phyloP scores from a whole-genome alignment of 2,329 filamentous ascomycete species.

The Penicillium sp. region DNA sequence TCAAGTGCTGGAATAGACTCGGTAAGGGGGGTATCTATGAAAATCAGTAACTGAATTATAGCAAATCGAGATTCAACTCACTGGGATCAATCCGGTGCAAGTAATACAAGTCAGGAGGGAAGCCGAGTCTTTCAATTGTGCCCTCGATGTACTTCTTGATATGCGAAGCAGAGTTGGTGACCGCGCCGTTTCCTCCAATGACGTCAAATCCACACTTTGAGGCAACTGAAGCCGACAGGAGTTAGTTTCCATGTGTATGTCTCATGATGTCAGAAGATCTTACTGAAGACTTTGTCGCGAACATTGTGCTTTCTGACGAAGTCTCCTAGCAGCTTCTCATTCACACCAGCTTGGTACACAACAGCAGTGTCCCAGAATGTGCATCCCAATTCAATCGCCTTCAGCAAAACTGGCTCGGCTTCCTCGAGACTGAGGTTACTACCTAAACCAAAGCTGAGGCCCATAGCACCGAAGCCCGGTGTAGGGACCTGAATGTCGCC shows the following conservation, averaged over 20 bases:
- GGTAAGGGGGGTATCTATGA: slow-evolving; percentile 45
- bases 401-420: slow-evolving; percentile 51
- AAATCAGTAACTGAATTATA: background rate
- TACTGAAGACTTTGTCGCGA: slow-evolving; percentile 52
- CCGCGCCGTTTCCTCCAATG: slow-evolving; percentile 32
- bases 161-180: slow-evolving; percentile 49
- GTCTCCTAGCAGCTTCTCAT: slow-evolving; percentile 52
- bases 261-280: slow-evolving; percentile 13
- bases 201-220: slow-evolving; percentile 50
- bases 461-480: slow-evolving; percentile 54
- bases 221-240: slow-evolving; percentile 37
- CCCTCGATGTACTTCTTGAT: slow-evolving; percentile 52
- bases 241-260: background rate
- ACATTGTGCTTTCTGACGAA: slow-evolving; percentile 54
- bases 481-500: slow-evolving; percentile 39
- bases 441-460: slow-evolving; percentile 47
- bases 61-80: slow-evolving; percentile 20
- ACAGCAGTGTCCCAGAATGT: slow-evolving; percentile 52
- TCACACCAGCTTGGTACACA: slow-evolving; percentile 48
- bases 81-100: slow-evolving; percentile 49
- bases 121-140: slow-evolving; percentile 51
- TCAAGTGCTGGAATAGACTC: slow-evolving; percentile 51
- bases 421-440: slow-evolving; percentile 45
- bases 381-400: slow-evolving; percentile 50
- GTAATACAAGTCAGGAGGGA: slow-evolving; percentile 49